phyloP scores from a whole-genome alignment of 257 asterid genomes.

The Leptodermis oblonga region DNA sequence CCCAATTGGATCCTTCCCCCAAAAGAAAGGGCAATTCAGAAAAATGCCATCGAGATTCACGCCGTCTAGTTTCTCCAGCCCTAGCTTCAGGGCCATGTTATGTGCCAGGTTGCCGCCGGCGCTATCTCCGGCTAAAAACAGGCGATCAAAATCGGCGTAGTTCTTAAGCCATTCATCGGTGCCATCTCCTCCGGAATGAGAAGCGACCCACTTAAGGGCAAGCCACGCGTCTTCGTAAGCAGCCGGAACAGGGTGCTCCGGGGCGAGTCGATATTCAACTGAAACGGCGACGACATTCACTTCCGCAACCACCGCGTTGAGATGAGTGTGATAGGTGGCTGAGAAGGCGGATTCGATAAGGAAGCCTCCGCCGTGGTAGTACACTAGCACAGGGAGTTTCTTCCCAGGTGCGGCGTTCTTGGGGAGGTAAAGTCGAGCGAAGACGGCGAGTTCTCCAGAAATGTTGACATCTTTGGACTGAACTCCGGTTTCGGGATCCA shows the following conservation, averaged over 20 bases:
- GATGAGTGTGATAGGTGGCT: constrained; percentile 25
- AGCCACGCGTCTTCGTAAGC: constrained; percentile 57
- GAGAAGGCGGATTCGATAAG: constrained; percentile 40
- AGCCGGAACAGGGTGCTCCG: constrained; percentile 51
- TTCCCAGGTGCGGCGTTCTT: constrained; percentile 11
- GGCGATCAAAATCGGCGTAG: constrained; percentile 36
- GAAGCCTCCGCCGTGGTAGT: constrained; percentile 66
- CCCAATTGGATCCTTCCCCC: constrained; percentile 52
- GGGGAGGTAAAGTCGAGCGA: constrained; percentile 51
- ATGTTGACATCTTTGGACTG: constrained; percentile 42
- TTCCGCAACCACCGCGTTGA: constrained; percentile 31
- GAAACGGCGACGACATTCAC: constrained; percentile 44
- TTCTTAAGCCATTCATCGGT: constrained; percentile 41
- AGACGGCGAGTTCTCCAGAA: constrained; percentile 16
- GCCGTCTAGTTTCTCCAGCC: constrained; percentile 26
- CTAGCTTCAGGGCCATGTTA: constrained; percentile 35
- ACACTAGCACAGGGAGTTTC: constrained; percentile 50
- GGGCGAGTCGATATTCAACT: constrained; percentile 62
- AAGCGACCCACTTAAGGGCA: constrained; percentile 52
- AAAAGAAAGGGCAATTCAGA: constrained; percentile 47
- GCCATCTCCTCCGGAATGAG: constrained; percentile 32
- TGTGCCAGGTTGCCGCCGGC: constrained; percentile 61
- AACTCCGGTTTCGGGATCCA: constrained; percentile 42
- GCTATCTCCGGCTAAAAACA: constrained; percentile 65
- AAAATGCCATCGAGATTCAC: constrained; percentile 37